Conservation (phyloP, 257 asterid species). For the Solanum medicagineum region DNA sequence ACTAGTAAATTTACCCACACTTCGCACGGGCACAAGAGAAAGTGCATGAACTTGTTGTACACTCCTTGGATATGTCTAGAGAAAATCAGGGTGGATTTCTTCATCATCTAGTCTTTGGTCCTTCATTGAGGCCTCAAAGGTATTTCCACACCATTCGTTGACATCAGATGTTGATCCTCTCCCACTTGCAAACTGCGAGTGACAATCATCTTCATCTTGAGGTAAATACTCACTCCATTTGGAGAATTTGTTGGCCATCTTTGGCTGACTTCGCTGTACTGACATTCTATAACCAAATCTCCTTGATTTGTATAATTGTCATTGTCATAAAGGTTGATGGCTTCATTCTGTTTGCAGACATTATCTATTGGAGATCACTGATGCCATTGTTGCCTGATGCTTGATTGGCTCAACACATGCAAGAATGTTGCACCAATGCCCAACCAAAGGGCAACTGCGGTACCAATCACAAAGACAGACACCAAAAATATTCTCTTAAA, state of each 20-base stretch:
- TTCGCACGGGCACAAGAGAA: too few species aligned
- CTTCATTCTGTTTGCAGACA: background rate
- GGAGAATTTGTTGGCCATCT: constrained; percentile 18
- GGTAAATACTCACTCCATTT: constrained; percentile 64
- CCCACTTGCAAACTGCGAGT: constrained; percentile 11
- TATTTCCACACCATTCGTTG: constrained; percentile 2
- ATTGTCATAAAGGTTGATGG: background rate
- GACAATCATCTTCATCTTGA: constrained; percentile 10
- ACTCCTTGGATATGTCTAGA: constrained; percentile 13
- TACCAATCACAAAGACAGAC: too few species aligned
- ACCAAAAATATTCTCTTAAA: too few species aligned
- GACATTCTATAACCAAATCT: background rate
- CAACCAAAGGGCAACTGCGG: too few species aligned
- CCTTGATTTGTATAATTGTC: background rate
- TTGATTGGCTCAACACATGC: constrained; percentile 5
- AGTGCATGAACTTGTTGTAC: background rate
- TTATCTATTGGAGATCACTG: background rate
- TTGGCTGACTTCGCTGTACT: background rate
- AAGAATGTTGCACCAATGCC: too few species aligned
- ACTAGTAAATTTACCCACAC: too few species aligned
- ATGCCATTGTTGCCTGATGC: constrained; percentile 2
- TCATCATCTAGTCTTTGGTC: constrained; percentile 56
- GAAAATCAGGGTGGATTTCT: constrained; percentile 70
- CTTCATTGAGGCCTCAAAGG: constrained; percentile 11
- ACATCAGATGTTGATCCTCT: background rate